phyloP scores from a whole-genome alignment of 148 eudicot species.

The Amaranthus cruentus region DNA sequence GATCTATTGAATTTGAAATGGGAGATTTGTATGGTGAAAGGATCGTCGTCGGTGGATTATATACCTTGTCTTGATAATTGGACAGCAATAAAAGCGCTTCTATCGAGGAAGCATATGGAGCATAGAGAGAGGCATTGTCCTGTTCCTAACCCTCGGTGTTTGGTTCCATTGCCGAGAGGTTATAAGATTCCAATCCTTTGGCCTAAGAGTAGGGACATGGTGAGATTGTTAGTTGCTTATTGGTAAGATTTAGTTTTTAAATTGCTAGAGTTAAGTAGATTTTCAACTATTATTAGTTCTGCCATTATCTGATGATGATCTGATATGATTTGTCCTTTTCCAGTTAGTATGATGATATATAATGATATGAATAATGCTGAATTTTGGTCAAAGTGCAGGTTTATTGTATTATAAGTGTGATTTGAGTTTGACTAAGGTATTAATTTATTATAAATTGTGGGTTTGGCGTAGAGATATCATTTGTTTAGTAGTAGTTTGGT shows the following conservation, averaged over 20 bases:
- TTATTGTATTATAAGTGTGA: no score
- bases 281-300: no score
- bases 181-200: constrained; percentile 73
- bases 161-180: constrained; percentile 67
- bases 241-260: constrained; percentile 57
- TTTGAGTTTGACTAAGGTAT: no score
- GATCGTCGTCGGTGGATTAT: constrained; percentile 53
- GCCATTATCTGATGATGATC: no score
- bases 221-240: constrained; percentile 55
- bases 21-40: constrained; percentile 40
- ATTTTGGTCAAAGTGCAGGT: no score
- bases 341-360: no score
- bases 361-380: no score
- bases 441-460: no score
- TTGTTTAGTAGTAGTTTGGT: background rate
- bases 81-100: constrained; percentile 58
- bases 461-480: no score
- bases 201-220: constrained; percentile 99
- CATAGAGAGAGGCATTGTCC: constrained; percentile 94
- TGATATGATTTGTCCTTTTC: no score
- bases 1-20: constrained; percentile 41
- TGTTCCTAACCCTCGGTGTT: constrained; percentile 31
- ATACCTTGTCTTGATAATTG: constrained; percentile 86
- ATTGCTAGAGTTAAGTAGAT: no score
- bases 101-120: constrained; percentile 75